Conservation (phyloP, 768 basidiomycete species). For the Kwoniella shandongensis region DNA sequence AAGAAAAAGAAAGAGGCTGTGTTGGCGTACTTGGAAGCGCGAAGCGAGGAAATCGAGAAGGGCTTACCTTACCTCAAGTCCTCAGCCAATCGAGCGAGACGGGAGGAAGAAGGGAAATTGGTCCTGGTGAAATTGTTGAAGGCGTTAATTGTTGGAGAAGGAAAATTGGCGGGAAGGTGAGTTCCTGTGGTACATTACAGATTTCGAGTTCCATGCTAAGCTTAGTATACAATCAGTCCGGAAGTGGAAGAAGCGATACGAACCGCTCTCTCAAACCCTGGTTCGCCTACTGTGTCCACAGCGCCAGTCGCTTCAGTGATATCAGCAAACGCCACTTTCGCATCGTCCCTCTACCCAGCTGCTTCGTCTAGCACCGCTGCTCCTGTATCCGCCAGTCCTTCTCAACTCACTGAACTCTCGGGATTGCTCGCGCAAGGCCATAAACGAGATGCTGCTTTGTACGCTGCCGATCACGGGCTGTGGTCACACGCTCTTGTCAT, state of each 20-base stretch:
- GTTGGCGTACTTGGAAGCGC: slow-evolving; percentile 70
- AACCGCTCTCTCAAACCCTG: slow-evolving; percentile 57
- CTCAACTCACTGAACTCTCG: slow-evolving; percentile 36
- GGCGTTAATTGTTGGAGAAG: slow-evolving; percentile 85
- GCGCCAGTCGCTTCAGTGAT: slow-evolving; percentile 9
- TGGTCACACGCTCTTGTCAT: slow-evolving; percentile 98
- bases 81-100: slow-evolving; percentile 57
- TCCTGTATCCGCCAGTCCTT: slow-evolving; percentile 12
- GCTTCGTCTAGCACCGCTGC: slow-evolving; percentile 13
- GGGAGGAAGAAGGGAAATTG: slow-evolving; percentile 72
- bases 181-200: slow-evolving; percentile 50
- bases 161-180: slow-evolving; percentile 80
- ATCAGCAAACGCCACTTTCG: slow-evolving; percentile 4
- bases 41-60: slow-evolving; percentile 72
- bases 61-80: slow-evolving; percentile 69
- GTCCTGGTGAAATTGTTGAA: slow-evolving; percentile 71
- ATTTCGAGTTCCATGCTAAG: not conserved
- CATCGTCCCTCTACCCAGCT: slow-evolving; percentile 17
- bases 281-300: slow-evolving; percentile 10
- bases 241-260: slow-evolving; percentile 74
- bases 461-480: slow-evolving; percentile 79
- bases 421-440: slow-evolving; percentile 76
- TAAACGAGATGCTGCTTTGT: slow-evolving; percentile 79
- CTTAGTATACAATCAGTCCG: slow-evolving; percentile 60
- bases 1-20: slow-evolving; percentile 85